Evolutionary conservation across 108 stramenopile genomes (phyloP), one percentile per base, ranked within the genome.

Genomic region (Epipyxis sp.): DNA sequence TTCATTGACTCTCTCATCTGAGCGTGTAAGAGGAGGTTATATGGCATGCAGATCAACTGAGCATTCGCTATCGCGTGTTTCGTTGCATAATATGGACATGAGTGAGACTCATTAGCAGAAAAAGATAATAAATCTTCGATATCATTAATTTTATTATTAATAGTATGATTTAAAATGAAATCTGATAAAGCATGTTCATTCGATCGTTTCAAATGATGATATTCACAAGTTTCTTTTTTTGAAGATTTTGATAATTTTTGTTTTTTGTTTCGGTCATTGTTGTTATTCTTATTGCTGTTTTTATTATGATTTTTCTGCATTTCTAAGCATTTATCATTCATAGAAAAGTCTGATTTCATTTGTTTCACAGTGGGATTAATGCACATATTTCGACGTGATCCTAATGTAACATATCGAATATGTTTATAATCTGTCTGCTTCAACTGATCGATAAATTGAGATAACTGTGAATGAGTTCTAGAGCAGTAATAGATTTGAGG

Each of bases 31-130:
- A 98, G 89, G 25, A 91, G 76, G 35, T 86, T 86, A 86, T 98
- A 98, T 34, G 98, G 96, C 77, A 98, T 46, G 1, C 92, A 92
- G 0, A 98, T 90, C 25, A 98, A 89, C 87, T 98, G 90, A 0
- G 94, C 96, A 16, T 90, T 88, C 1, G 83, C 76, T 35, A 94
- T 10, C 1, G 94, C 82, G 80, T 42, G 32, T 41, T 1, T 34
- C 42, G 93, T 81, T 34, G 95, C 95, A 86, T 99, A 99, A 80
- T 97, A 99, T 35, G 95, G 90, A 79, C 98, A 99, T 20, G 91
- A 86, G n/a, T n/a, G n/a, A 40, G 88, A 89, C 46, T 80, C 78
- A 2, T 88, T 79, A 59, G 79, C 81, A 44, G 95, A 96, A 42
- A 94, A 59, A 20, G 40, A 77, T 2, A 83, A 90, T 46, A 93